Conservation (phyloP, 2,329 filamentous ascomycete genomes). For the Lachnellula subtilissima region DNA sequence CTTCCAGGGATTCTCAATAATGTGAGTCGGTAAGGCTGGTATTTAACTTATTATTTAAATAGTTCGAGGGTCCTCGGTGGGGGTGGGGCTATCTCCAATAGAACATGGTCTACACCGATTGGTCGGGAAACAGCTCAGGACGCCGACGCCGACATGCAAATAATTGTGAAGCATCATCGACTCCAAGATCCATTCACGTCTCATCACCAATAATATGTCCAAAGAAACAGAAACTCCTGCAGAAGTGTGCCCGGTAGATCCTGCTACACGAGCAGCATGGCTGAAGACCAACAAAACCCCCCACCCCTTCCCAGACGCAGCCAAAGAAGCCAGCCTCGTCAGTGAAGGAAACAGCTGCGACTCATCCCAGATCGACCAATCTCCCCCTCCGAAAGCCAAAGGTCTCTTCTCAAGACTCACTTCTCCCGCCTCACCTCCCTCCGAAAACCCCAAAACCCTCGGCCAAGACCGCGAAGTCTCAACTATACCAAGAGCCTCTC, state of each 20-base stretch:
- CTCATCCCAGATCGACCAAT: conserved; percentile 34
- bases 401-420: conserved; percentile 21
- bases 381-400: conserved; percentile 19
- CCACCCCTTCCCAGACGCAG: conserved; percentile 23
- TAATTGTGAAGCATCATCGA: conserved; percentile 7
- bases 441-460: conserved; percentile 36
- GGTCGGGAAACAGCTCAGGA: conserved; percentile 17
- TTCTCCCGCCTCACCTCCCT: conserved; percentile 3
- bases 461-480: conserved; percentile 69
- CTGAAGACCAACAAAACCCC: conserved; percentile 42
- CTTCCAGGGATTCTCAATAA: background rate
- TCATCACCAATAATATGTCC: conserved; percentile 20
- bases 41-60: conserved; percentile 4
- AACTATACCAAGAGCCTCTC: conserved; percentile 66
- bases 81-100: conserved; percentile 2
- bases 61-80: background rate
- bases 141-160: conserved; percentile 10
- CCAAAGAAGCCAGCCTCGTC: conserved; percentile 27
- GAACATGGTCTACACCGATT: conserved; percentile 18
- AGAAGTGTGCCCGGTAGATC: conserved; percentile 78
- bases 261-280: conserved; percentile 84
- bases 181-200: background rate
- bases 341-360: conserved; percentile 33
- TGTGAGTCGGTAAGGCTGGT: background rate
- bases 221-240: conserved; percentile 28